Evolutionary conservation across 2,329 filamentous ascomycete genomes (phyloP), one percentile per base, ranked within the genome.

Genomic region (Neobulgaria alba): DNA sequence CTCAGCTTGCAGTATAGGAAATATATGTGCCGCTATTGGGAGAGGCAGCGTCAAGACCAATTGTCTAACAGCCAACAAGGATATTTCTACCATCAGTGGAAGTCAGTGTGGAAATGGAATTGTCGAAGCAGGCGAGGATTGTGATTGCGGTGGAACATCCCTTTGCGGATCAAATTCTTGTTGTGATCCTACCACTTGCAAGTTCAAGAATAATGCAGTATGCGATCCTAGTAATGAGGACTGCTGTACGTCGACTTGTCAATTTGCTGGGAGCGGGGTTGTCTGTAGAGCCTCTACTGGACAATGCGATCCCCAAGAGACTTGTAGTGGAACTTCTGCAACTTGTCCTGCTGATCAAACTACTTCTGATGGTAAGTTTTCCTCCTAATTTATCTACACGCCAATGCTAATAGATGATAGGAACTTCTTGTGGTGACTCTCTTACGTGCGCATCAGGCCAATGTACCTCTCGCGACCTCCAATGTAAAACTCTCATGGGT

Each of bases 21-120:
- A 96, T 58, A 86, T 98, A 46, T 98, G 92, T 67, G 85, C 84
- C 4, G 88, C 86, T 20, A 71, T 98, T 49, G 78, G 75, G 38
- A 75, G 82, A 43, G 82, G 83, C 56, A 84, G 79, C 47, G 82
- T 94, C 60, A 82, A 85, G 47, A 79, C 78, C 0, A 64, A 59
- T 18, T 98, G 92, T 61, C 68, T 98, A 32, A 81, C 78, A n/a
- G 80, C 85, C 61, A 98, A 98, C 68, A 79, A 76, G 52, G 80
- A 85, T 49, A 79, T 98, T 34, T 73, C 76, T 21, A 92, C 84
- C 19, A 85, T 94, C 52, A 82, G 79, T 0, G 85, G 83, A 40
- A 82, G 82, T 53, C 81, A 89, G 58, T 98, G 92, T 63, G 92
- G 92, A 43, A 98, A 98, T 63, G 92, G 92, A 39, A 96, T 98